These are phyloP conservation scores for Tetrapisispora taiwanensis DNA, from an alignment of 805 yeast genomes.

Conservation along the genomic window DNA sequence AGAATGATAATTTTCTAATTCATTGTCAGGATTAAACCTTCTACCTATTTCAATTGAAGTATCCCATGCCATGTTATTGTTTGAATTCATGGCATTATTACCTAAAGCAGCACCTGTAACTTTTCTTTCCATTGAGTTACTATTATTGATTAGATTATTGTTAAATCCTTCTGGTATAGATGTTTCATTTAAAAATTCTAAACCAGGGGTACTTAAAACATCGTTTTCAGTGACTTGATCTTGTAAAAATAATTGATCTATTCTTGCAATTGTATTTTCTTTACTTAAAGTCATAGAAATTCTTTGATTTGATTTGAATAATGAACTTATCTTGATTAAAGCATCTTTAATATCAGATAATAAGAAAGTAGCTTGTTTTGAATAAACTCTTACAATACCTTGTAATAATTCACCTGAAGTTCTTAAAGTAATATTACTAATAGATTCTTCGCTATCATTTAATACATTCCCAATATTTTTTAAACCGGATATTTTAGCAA, in stretches of 20 bases:
- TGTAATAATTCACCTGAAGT: slow-evolving; percentile 76
- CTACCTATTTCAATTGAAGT: slow-evolving; percentile 27
- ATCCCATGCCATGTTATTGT: slow-evolving; percentile 15
- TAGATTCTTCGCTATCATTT: slow-evolving; percentile 9
- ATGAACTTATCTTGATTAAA: slow-evolving; percentile 55
- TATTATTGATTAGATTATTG: slow-evolving; percentile 5
- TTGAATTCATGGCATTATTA: background rate
- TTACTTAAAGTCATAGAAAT: slow-evolving; percentile 50
- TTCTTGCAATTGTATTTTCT: slow-evolving; percentile 50
- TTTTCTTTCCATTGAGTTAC: slow-evolving; percentile 18
- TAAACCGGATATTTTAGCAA: slow-evolving; percentile 37
- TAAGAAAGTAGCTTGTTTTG: slow-evolving; percentile 73
- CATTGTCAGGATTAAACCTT: slow-evolving; percentile 17
- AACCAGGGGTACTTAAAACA: slow-evolving; percentile 56
- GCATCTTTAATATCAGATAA: slow-evolving; percentile 78
- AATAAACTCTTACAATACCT: slow-evolving; percentile 81
- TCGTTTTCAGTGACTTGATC: slow-evolving; percentile 77
- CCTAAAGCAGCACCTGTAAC: slow-evolving; percentile 25
- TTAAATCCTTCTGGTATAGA: slow-evolving; percentile 10
- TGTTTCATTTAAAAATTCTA: slow-evolving; percentile 24
- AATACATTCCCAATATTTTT: background rate
- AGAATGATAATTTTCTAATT: slow-evolving; percentile 13
- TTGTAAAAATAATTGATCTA: slow-evolving; percentile 50
- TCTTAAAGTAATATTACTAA: slow-evolving; percentile 53
- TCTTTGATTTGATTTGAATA: slow-evolving; percentile 40